phyloP scores from a whole-genome alignment of 1,284 basidiomycete genomes.

The Apiotrichum laibachii region DNA sequence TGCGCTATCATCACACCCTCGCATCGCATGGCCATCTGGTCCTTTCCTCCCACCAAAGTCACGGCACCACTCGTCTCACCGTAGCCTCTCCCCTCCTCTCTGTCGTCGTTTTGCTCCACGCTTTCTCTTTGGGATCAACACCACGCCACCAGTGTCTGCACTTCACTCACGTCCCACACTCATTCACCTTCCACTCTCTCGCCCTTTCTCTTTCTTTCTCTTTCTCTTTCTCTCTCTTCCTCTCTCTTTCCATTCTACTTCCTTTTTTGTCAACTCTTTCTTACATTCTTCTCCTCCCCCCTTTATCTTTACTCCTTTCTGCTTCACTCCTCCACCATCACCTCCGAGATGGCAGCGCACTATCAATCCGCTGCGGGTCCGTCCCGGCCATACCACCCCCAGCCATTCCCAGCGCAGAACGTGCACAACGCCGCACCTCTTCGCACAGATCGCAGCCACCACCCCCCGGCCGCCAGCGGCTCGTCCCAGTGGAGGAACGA shows the following conservation, averaged over 20 bases:
- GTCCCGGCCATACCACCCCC: slow-evolving; percentile 15
- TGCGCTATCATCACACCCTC: no score
- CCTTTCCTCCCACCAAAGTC: no score
- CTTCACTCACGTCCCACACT: no score
- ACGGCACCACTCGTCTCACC: no score
- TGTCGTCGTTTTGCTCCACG: no score
- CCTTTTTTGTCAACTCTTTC: not conserved
- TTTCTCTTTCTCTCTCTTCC: not conserved
- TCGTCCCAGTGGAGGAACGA: not conserved
- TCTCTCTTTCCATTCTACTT: not conserved
- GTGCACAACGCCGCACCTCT: not conserved
- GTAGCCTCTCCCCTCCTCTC: no score
- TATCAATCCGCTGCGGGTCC: slow-evolving; percentile 23
- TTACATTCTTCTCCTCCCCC: not conserved
- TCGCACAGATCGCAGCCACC: slow-evolving; percentile 7
- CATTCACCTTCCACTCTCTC: not conserved
- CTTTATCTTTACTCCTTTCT: not conserved
- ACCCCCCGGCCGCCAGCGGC: slow-evolving; percentile 5
- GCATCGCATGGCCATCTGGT: no score
- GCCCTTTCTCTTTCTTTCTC: not conserved
- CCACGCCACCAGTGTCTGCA: no score
- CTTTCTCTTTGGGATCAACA: no score
- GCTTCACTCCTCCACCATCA: not conserved
- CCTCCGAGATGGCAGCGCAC: slow-evolving; percentile 22
- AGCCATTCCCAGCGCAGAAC: not conserved